Evolutionary conservation across 1,139 yeast genomes (phyloP).

Genomic region (Blastobotrys malaysiensis): DNA sequence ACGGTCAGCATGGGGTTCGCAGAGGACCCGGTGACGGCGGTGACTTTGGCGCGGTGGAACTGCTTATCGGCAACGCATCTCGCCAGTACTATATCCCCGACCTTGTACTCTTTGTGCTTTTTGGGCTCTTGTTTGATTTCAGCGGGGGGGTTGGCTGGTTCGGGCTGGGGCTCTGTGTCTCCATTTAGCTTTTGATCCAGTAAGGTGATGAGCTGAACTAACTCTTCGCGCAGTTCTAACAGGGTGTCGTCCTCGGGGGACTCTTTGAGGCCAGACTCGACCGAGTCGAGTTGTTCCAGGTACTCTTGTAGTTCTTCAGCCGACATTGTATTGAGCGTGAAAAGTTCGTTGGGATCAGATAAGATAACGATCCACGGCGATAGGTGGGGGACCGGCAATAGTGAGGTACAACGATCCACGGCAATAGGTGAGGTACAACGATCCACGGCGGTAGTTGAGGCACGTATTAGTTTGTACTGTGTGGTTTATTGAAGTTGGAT

Average conservation of each 20-base stretch:
- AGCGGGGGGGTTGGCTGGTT: neutral
- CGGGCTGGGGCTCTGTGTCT: neutral
- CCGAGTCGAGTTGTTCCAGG: constrained; percentile 30
- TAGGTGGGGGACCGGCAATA: no score
- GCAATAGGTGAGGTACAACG: no score
- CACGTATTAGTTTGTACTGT: no score
- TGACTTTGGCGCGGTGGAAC: constrained; percentile 26
- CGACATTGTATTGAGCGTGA: constrained; percentile 11
- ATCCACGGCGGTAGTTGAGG: no score
- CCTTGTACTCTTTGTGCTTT: constrained; percentile 12
- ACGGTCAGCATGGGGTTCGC: constrained; percentile 28
- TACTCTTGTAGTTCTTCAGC: constrained; percentile 32
- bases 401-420: no score
- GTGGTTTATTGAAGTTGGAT: no score
- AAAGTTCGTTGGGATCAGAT: neutral
- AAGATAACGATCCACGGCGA: neutral
- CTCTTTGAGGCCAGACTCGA: constrained; percentile 27
- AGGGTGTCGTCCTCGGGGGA: constrained; percentile 33
- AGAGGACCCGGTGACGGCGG: constrained; percentile 29
- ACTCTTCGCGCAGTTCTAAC: constrained; percentile 30
- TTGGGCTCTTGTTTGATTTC: constrained; percentile 2
- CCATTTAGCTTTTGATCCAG: constrained; percentile 16
- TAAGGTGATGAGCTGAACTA: constrained; percentile 30
- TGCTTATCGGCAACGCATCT: constrained; percentile 28
- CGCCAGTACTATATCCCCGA: constrained; percentile 27